A percentile compares a stretch with the other conserved stretches of the same genome.
phyloP scores from a whole-genome alignment of 1,284 basidiomycete species.

The Hortiboletus rubellus region DNA sequence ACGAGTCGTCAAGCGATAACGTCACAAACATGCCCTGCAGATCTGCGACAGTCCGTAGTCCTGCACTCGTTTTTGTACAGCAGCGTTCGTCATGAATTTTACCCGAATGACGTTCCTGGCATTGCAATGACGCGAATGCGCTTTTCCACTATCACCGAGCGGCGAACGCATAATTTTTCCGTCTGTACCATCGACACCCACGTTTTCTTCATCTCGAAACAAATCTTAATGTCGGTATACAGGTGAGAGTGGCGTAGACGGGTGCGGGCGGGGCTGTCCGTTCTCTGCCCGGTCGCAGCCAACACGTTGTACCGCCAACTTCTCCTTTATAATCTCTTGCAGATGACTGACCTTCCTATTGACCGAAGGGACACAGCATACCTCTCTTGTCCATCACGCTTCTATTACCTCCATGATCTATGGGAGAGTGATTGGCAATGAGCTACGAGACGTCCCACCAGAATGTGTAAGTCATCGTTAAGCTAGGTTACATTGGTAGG shows the following conservation, averaged over 20 bases:
- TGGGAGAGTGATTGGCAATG: slow-evolving; percentile 34
- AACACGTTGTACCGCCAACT: slow-evolving; percentile 25
- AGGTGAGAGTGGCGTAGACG: slow-evolving; percentile 20
- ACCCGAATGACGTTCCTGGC: slow-evolving; percentile 14
- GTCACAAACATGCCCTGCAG: neutral
- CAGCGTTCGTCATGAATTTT: slow-evolving; percentile 3
- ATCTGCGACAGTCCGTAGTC: neutral
- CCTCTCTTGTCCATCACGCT: slow-evolving; percentile 15
- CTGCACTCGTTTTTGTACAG: slow-evolving; percentile 13
- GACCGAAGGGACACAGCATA: slow-evolving; percentile 17
- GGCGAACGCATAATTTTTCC: slow-evolving; percentile 7
- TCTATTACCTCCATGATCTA: slow-evolving; percentile 24
- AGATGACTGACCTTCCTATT: slow-evolving; percentile 20
- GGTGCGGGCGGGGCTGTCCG: slow-evolving; percentile 29
- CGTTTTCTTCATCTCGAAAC: slow-evolving; percentile 30
- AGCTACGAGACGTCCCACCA: slow-evolving; percentile 34
- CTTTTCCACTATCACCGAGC: slow-evolving; percentile 19
- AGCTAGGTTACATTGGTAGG: neutral
- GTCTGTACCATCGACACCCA: slow-evolving; percentile 19
- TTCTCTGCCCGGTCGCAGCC: slow-evolving; percentile 18
- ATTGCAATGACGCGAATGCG: slow-evolving; percentile 24
- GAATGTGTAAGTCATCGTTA: slow-evolving; percentile 27
- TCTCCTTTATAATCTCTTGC: slow-evolving; percentile 30
- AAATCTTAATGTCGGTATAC: slow-evolving; percentile 14
- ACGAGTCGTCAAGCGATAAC: neutral